Evolutionary conservation across 192 early-diverging fungal genomes (phyloP), one percentile per base, ranked within the genome.

Genomic region (Coemansia sp.): DNA sequence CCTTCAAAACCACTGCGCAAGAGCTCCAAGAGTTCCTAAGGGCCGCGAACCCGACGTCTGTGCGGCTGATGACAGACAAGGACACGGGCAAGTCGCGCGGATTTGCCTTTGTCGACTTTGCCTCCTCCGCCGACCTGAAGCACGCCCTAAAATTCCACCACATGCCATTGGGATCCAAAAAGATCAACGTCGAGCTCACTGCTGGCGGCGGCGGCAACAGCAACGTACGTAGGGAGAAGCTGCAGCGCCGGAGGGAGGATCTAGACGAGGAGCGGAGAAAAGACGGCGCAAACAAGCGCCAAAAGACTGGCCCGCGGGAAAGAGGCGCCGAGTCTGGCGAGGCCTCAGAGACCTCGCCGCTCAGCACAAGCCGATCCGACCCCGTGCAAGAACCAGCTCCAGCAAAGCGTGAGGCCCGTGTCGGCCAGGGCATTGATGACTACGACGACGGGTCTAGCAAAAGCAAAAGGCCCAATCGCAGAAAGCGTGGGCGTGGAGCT

Each of bases 151-250:
- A 77, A 35, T 90, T 88, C 65, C 86, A 90, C 64, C 86, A 88
- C 61, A 77, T 79, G 14, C 61, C 77, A 43, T 77, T 90, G 60
- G 87, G 85, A n/a, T 71, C 82, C 48, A 76, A 86, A 67, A 86
- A 87, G 37, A 88, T 90, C 58, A 91, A 88, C 65, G 87, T 91
- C 35, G 89, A 91, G 68, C 63, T 91, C 58, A 91, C 89, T 33
- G 89, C 85, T 31, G 89, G 89, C 40, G 89, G 89, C 34, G 89
- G 89, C 50, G 89, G 89, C 45, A 86, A 86, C 60, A 88, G 72
- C 65, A 62, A 61, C n/a, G 56, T 60, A 4, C 77, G 77, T 40
- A 71, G 53, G 31, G 45, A 74, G 11, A 80, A 80, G 60, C 42
- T 80, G 23, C 64, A 80, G 51, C 56, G 59, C 31, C 71, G 73